A percentile compares a stretch with the other conserved stretches of the same genome.
These are phyloP conservation scores for Ophioceras dolichostomum DNA, from an alignment of 2,329 filamentous ascomycete species.

Conservation along the genomic window DNA sequence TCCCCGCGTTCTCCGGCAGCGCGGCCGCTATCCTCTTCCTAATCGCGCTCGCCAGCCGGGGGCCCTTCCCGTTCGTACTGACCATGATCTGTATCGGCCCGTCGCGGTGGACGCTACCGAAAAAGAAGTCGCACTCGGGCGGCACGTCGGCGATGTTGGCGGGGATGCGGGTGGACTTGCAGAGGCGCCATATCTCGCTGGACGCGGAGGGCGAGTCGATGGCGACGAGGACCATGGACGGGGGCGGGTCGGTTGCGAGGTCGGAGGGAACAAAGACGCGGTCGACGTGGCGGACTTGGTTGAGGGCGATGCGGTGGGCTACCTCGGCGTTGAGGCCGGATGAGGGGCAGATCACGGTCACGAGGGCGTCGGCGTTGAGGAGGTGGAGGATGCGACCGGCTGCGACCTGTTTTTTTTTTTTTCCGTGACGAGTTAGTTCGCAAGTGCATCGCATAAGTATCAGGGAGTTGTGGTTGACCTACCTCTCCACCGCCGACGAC, in stretches of 20 bases:
- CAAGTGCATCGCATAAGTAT: neutral
- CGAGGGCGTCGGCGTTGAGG: slow-evolving; percentile 85
- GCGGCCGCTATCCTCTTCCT: slow-evolving; percentile 66
- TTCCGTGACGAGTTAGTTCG: neutral
- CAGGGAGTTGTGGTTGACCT: slow-evolving; percentile 17
- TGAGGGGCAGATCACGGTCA: slow-evolving; percentile 73
- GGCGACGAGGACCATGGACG: slow-evolving; percentile 73
- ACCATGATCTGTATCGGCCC: slow-evolving; percentile 97
- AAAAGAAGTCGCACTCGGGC: slow-evolving; percentile 96
- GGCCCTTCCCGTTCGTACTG: slow-evolving; percentile 93
- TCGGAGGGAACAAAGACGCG: slow-evolving; percentile 79
- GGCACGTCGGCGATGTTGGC: slow-evolving; percentile 97
- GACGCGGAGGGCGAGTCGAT: slow-evolving; percentile 92
- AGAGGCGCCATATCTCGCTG: slow-evolving; percentile 82
- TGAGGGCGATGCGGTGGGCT: slow-evolving; percentile 61
- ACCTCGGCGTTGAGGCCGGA: slow-evolving; percentile 82
- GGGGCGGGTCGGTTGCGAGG: slow-evolving; percentile 59
- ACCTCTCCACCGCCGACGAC: slow-evolving; percentile 94
- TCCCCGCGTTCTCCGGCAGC: slow-evolving; percentile 69
- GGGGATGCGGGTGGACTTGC: slow-evolving; percentile 70
- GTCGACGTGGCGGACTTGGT: slow-evolving; percentile 69
- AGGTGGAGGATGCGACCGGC: slow-evolving; percentile 88
- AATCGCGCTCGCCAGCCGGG: slow-evolving; percentile 78
- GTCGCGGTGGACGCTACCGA: slow-evolving; percentile 89
- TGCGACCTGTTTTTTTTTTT: slow-evolving; percentile 56